Percentiles rank a stretch among this genome's conserved stretches.
These are phyloP conservation scores for Zymoseptoria tritici DNA, from an alignment of 2,329 filamentous ascomycete genomes.

Conservation along the genomic window DNA sequence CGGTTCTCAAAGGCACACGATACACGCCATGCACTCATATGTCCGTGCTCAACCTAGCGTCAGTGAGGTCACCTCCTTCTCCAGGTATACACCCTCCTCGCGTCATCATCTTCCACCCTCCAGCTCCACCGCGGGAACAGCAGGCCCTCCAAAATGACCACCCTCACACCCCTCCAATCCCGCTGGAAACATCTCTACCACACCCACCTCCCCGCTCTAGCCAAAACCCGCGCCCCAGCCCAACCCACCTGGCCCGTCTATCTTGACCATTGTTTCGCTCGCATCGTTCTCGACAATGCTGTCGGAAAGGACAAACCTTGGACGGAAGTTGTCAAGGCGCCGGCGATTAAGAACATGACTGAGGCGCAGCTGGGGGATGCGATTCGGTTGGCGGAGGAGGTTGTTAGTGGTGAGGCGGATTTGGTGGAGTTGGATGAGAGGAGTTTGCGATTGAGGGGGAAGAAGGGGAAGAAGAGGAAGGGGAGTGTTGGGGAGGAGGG, in stretches of 20 bases:
- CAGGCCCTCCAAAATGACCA: background rate
- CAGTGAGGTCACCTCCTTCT: background rate
- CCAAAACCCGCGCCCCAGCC: conserved; percentile 23
- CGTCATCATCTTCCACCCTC: background rate
- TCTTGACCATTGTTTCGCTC: conserved; percentile 40
- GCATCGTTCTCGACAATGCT: conserved; percentile 39
- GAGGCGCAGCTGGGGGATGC: conserved; percentile 31
- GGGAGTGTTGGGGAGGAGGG: background rate
- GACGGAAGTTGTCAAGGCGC: conserved; percentile 35
- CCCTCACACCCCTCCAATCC: conserved; percentile 11
- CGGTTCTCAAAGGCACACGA: background rate
- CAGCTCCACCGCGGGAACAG: background rate
- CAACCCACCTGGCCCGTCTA: conserved; percentile 38
- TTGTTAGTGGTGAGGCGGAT: conserved; percentile 32
- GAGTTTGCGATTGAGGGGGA: conserved; percentile 36
- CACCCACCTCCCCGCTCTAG: conserved; percentile 22
- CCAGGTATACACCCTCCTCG: no score
- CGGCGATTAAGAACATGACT: conserved; percentile 40
- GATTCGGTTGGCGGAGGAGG: conserved; percentile 33
- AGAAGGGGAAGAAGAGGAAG: conserved; percentile 18
- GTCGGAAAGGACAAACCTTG: conserved; percentile 36
- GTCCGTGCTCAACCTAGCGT: background rate
- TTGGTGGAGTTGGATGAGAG: conserved; percentile 34
- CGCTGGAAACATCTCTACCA: conserved; percentile 26
- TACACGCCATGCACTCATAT: background rate